Conservation (phyloP, 2,329 filamentous ascomycete genomes). For the Shiraia bambusicola region DNA sequence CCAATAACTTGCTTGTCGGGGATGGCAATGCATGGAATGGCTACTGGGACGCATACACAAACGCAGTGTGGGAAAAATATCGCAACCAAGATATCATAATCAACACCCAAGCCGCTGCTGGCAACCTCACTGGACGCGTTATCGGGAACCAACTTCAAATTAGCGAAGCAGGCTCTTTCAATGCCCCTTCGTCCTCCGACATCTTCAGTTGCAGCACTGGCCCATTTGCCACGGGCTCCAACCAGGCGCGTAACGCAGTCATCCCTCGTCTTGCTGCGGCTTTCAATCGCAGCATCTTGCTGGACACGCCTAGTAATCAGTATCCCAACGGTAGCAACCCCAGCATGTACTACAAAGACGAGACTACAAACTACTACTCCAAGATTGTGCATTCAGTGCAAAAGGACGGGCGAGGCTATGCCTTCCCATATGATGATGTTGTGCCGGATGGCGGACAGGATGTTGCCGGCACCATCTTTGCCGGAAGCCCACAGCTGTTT, state of each 20-base stretch:
- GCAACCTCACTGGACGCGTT: conserved; percentile 56
- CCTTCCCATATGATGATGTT: conserved; percentile 70
- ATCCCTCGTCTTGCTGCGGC: conserved; percentile 74
- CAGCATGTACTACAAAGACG: conserved; percentile 38
- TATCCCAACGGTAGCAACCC: conserved; percentile 42
- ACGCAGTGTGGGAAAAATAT: conserved; percentile 55
- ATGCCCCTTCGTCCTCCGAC: conserved; percentile 59
- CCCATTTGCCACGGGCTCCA: conserved; percentile 55
- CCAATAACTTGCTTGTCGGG: conserved; percentile 50
- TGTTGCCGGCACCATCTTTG: conserved; percentile 56
- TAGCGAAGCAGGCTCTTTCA: conserved; percentile 51
- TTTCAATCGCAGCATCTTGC: conserved; percentile 71
- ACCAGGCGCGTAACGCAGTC: conserved; percentile 56
- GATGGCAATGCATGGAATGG: conserved; percentile 51
- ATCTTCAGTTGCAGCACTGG: conserved; percentile 68
- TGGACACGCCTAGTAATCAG: conserved; percentile 46
- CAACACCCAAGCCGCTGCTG: conserved; percentile 65
- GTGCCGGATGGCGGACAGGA: conserved; percentile 59
- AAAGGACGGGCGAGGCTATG: conserved; percentile 62
- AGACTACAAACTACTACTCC: conserved; percentile 58
- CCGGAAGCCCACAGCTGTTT: conserved; percentile 49
- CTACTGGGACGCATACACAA: conserved; percentile 57
- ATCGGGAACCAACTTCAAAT: conserved; percentile 46
- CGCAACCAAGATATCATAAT: conserved; percentile 52
- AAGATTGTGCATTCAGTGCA: conserved; percentile 63